phyloP scores from a whole-genome alignment of 352 stramenopile genomes.

The Phytophthora agathidicida region DNA sequence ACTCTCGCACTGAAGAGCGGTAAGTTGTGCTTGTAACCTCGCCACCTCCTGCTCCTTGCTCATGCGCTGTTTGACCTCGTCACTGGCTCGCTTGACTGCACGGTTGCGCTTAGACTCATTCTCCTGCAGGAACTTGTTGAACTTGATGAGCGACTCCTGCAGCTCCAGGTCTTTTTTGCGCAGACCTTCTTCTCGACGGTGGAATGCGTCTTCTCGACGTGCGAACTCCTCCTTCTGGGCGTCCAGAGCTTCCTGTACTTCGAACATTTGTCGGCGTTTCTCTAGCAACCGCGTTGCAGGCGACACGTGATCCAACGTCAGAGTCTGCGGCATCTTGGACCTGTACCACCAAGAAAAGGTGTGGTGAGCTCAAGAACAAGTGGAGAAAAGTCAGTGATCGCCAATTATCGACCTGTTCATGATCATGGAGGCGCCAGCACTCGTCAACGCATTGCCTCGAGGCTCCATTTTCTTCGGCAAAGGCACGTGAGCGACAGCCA shows the following conservation, averaged over 20 bases:
- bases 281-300: conserved; percentile 93
- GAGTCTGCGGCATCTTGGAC: conserved; percentile 83
- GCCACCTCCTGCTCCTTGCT: conserved; percentile 90
- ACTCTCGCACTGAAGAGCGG: conserved; percentile 66
- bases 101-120: conserved; percentile 95
- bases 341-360: no score
- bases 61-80: conserved; percentile 93
- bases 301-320: conserved; percentile 93
- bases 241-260: conserved; percentile 93
- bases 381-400: no score
- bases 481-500: not conserved
- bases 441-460: conserved; percentile 59
- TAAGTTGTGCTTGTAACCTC: conserved; percentile 75
- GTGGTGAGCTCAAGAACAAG: no score
- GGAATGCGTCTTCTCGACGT: conserved; percentile 90
- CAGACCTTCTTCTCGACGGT: conserved; percentile 92
- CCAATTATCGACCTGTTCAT: conserved; percentile 63
- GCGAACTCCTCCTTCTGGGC: conserved; percentile 95
- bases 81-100: conserved; percentile 89
- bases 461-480: conserved; percentile 47
- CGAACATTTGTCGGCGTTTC: conserved; percentile 96
- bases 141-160: conserved; percentile 96
- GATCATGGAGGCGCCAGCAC: conserved; percentile 70
- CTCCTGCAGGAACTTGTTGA: conserved; percentile 96
- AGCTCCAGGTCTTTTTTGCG: conserved; percentile 95